Conservation (phyloP, 495 filamentous ascomycete species). For the Astrothelium macrocarpum region DNA sequence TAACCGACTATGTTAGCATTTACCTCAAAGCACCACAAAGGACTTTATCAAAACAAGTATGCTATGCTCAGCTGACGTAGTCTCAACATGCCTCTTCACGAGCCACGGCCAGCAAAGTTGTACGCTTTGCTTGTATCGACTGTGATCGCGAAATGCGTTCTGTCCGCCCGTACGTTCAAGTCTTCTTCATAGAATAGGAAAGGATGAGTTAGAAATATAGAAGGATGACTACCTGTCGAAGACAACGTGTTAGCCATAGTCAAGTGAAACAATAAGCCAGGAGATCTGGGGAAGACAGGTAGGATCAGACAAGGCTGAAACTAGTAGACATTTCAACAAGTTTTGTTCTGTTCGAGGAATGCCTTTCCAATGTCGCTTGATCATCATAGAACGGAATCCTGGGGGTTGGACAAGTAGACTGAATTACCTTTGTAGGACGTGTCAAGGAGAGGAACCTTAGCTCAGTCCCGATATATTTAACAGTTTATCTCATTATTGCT, state of each 20-base stretch:
- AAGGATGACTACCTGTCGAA: conserved; percentile 46
- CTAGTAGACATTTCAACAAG: conserved; percentile 77
- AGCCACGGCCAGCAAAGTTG: conserved; percentile 67
- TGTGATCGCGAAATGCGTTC: conserved; percentile 59
- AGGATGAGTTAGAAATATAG: conserved; percentile 17
- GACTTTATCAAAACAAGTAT: conserved; percentile 4
- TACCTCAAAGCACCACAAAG: conserved; percentile 6
- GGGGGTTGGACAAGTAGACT: conserved; percentile 41
- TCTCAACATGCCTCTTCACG: conserved; percentile 88
- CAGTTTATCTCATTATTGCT: too few relatives aligned
- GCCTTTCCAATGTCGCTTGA: conserved; percentile 74
- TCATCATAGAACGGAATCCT: conserved; percentile 56
- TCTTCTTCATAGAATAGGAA: conserved; percentile 63
- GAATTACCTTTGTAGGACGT: conserved; percentile 30
- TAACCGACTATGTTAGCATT: conserved; percentile 10
- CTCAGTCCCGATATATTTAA: too few relatives aligned
- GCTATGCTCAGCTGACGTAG: conserved; percentile 77
- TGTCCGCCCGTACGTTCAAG: conserved; percentile 99
- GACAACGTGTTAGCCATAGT: conserved; percentile 36
- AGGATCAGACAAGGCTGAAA: conserved; percentile 99
- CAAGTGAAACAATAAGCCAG: conserved; percentile 23
- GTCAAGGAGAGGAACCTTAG: conserved; percentile 7
- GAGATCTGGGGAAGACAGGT: conserved; percentile 12
- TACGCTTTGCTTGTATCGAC: conserved; percentile 65
- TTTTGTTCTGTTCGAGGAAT: conserved; percentile 94